Evolutionary conservation across 345 rosid species (phyloP), one percentile per base, ranked within the genome.

Genomic region (Lenwebbia sp.): DNA sequence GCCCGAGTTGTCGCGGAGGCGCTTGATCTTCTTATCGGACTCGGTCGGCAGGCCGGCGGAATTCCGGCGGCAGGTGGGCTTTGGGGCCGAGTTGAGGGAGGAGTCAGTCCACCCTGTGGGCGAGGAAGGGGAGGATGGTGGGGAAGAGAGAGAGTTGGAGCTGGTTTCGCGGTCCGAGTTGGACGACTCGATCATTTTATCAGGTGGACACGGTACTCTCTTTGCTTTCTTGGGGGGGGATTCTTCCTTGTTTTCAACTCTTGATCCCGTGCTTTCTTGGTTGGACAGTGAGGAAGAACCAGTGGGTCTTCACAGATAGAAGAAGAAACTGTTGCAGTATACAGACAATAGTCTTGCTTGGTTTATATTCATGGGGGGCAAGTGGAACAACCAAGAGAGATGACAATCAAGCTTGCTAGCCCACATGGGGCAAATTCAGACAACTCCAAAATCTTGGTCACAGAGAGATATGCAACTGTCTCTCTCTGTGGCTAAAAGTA

Each of bases 121-220:
- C 49, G 86, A 49, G 82, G 82, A 85, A 65, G 86, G 82, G 82
- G 82, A 50, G 37, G 83, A 30, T 13, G 86, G 82, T 28, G 56
- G 60, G 58, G 86, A 85, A 28, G 82, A n/a, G 78, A 84, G 86
- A 33, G 86, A 85, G 83, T 84, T 41, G 11, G 54, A 84, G 55
- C 54, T 58, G 13, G 86, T 50, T 75, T 65, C 82, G 19, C n/a
- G 58, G 86, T 85, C 82, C 56, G 83, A 85, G 58, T 85, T 85
- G 44, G 86, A 53, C 50, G 53, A 14, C 85, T 57, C 85, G 13
- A 52, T 7, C 75, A 84, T 58, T 30, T 70, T 70, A 70, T 65
- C 44, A 33, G 44, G 78, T 5, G 44, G 17, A 33, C 44, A 33
- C 44, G 12, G 78, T 33, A 33, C 13, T 65, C 78, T 33, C 78